Evolutionary conservation across 305 asterid species (phyloP).

Genomic region (Striga hermonthica): DNA sequence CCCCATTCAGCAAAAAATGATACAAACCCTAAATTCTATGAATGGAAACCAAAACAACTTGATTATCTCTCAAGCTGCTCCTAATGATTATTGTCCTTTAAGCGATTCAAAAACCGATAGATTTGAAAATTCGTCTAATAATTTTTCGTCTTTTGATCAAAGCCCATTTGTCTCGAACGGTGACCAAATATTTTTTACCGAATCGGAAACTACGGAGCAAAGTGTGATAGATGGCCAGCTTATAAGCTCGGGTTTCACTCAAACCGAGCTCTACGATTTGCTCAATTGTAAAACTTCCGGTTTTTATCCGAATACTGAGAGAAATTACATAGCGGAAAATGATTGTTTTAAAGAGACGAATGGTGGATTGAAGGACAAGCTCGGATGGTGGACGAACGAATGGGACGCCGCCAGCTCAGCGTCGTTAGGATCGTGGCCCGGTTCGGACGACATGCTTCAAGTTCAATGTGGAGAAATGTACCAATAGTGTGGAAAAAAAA

Average conservation of each 20-base stretch:
- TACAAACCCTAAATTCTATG: slow-evolving; percentile 40
- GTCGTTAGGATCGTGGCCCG: slow-evolving; percentile 50
- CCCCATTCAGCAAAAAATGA: slow-evolving; percentile 25
- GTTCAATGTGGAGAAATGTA: slow-evolving; percentile 40
- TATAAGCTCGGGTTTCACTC: slow-evolving; percentile 29
- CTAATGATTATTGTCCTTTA: no score
- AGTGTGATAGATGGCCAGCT: not conserved
- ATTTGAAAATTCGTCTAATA: slow-evolving; percentile 30
- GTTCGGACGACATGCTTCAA: slow-evolving; percentile 39
- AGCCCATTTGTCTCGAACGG: not conserved
- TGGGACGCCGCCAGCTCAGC: slow-evolving; percentile 39
- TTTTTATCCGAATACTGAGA: slow-evolving; percentile 1
- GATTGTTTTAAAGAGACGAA: slow-evolving; percentile 45
- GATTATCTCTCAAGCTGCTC: no score
- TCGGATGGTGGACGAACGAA: slow-evolving; percentile 48
- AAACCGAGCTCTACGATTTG: slow-evolving; percentile 31
- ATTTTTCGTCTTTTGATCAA: not conserved
- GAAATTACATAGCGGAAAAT: slow-evolving; percentile 26
- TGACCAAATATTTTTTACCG: slow-evolving; percentile 6
- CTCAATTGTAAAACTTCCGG: slow-evolving; percentile 24
- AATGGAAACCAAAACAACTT: slow-evolving; percentile 26
- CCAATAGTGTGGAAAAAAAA: slow-evolving; percentile 19
- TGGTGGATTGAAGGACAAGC: slow-evolving; percentile 21
- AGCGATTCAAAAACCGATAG: not conserved
- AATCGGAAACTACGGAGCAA: slow-evolving; percentile 14